Conservation (phyloP, 352 stramenopile species). For the Globisporangium sylvaticum region DNA sequence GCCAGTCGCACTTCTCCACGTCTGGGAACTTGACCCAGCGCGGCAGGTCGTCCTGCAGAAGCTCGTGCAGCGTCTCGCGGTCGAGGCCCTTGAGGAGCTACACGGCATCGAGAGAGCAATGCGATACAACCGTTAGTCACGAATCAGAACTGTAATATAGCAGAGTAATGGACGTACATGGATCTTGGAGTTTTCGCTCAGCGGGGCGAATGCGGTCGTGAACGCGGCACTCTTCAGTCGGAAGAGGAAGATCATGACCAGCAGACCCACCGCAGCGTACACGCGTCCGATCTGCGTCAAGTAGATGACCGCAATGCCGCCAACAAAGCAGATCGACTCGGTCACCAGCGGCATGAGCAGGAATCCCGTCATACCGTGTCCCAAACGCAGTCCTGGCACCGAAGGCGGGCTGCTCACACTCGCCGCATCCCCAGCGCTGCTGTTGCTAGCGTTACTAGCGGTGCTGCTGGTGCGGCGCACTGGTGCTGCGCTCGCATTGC, state of each 20-base stretch:
- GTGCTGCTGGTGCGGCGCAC: not conserved
- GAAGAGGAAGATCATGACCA: constrained; percentile 32
- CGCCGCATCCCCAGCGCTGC: no score
- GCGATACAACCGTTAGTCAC: not conserved
- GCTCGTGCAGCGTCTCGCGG: constrained; percentile 33
- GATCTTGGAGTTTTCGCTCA: constrained; percentile 34
- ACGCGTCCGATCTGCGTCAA: constrained; percentile 18
- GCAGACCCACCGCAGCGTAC: constrained; percentile 21
- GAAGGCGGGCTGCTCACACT: not conserved
- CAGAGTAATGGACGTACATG: constrained; percentile 13
- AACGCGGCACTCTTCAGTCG: constrained; percentile 34
- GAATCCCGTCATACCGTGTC: constrained; percentile 25
- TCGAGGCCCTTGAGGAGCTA: constrained; percentile 35
- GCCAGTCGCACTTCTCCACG: constrained; percentile 45
- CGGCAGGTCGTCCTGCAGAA: constrained; percentile 39
- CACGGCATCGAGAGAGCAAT: not conserved
- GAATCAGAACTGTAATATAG: not conserved
- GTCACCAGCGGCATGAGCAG: constrained; percentile 32
- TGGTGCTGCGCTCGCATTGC: not conserved
- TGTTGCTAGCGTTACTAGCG: not conserved
- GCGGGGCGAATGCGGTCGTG: constrained; percentile 17
- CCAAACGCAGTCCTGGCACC: constrained; percentile 21
- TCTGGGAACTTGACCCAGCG: constrained; percentile 46
- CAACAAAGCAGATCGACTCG: constrained; percentile 26
- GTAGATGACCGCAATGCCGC: constrained; percentile 22